Base-by-base conservation (phyloP, 768 basidiomycete genomes). In the Sporobolomyces roseus region DNA sequence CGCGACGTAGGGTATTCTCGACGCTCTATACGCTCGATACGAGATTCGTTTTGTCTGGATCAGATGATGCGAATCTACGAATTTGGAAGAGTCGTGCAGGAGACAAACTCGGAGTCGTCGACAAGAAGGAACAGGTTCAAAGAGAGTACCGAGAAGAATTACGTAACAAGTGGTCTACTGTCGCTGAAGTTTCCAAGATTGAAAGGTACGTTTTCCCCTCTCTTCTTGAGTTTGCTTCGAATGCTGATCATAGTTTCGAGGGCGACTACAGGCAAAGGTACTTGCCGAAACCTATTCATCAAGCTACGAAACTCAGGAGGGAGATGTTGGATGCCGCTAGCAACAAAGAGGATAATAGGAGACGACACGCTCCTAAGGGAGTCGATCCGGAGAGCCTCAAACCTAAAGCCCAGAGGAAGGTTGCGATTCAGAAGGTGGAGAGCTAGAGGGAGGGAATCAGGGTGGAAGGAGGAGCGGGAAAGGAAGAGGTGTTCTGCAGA, bases 81-180 rank as follows among this genome's bases (percentile, higher is more conserved):
- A 68, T 77, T 33, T 77, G 74, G 71, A 77, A 76, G 59, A 87
- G 90, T 27, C 88, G 89, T 65, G 91, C 93, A 1, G 88, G 89
- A 0, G 92, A 93, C 74, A 93, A 90, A 78, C 82, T 99, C 41
- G 96, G 94, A 13, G 84, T 96, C 33, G 81, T 97, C 72, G 92
- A 91, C 60, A 88, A 90, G 21, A 84, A 92, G 63, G 94, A 98
- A 77, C 84, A 91, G 51, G 90, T 92, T 3, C 86, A 89, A 13
- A 89, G 93, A 71, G 93, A 98, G 78, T 98, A 98, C 80, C 83
- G 96, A 27, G 87, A 90, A 41, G 88, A 85, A 68, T 85, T 99
- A 66, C 86, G 88, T 77, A 85, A 92, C 72, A 83, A 89, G 73
- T 99, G 93, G 93, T 88, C 88, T 77, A 83, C 86, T 71, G 91